Conservation (phyloP, 2,329 filamentous ascomycete genomes). For the Colletotrichum sp. region DNA sequence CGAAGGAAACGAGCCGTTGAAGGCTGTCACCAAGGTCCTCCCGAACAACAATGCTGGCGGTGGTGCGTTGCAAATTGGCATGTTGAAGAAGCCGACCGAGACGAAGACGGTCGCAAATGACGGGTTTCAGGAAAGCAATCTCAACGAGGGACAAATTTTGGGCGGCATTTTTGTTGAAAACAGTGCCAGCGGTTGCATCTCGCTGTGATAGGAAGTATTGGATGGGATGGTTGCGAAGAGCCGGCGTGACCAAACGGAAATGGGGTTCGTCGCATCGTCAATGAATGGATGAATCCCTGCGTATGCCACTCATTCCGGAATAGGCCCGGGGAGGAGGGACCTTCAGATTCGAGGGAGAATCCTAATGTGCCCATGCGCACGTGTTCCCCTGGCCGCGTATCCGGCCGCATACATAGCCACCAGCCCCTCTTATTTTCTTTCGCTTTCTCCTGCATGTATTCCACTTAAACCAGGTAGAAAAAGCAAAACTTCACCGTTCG, state of each 20-base stretch:
- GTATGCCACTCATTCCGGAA: background rate
- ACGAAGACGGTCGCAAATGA: slow-evolving; percentile 48
- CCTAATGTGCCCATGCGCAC: background rate
- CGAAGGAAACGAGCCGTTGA: slow-evolving; percentile 45
- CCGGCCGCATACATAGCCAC: background rate
- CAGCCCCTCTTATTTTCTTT: background rate
- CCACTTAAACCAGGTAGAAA: background rate
- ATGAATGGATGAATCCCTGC: background rate
- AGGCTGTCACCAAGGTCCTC: slow-evolving; percentile 47
- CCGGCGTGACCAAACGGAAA: background rate
- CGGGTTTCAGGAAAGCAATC: slow-evolving; percentile 50
- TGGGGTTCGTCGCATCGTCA: background rate
- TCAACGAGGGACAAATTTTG: slow-evolving; percentile 58
- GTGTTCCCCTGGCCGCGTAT: background rate
- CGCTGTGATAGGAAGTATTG: background rate
- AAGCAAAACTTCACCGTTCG: background rate
- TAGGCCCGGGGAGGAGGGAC: background rate
- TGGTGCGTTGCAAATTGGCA: slow-evolving; percentile 66
- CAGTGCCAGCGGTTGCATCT: slow-evolving; percentile 31
- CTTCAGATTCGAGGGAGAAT: background rate
- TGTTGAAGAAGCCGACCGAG: slow-evolving; percentile 63
- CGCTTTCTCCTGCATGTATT: background rate
- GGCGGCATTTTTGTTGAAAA: slow-evolving; percentile 59
- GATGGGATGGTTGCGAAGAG: background rate
- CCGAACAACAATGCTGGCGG: slow-evolving; percentile 58